Percentiles rank a stretch among this genome's conserved stretches.
These are phyloP conservation scores for Aspergillus hiratsukae DNA, from an alignment of 2,329 filamentous ascomycete species.

Conservation along the genomic window DNA sequence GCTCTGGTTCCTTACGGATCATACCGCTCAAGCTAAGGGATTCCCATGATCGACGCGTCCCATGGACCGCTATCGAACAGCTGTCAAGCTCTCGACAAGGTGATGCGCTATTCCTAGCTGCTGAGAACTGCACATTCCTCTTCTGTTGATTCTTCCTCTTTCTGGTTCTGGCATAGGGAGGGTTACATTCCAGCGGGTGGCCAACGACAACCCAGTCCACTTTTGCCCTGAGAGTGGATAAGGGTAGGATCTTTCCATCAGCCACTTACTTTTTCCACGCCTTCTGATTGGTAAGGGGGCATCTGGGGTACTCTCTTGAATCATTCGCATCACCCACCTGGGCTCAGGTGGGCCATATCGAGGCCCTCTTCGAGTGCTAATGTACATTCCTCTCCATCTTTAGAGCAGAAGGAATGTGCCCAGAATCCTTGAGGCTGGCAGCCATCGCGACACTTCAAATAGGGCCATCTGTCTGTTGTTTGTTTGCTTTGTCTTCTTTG, in stretches of 20 bases:
- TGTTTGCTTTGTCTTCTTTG: conserved; percentile 42
- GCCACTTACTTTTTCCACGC: conserved; percentile 11
- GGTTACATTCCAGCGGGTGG: conserved; percentile 36
- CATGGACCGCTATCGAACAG: neutral
- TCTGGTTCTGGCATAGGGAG: conserved; percentile 32
- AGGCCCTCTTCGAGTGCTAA: conserved; percentile 18
- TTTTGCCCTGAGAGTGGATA: conserved; percentile 13
- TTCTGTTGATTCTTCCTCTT: conserved; percentile 19
- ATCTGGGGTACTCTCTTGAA: conserved; percentile 11
- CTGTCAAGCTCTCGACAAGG: conserved; percentile 10
- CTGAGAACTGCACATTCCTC: conserved; percentile 20
- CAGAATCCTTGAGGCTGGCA: conserved; percentile 35
- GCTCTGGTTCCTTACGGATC: conserved; percentile 4
- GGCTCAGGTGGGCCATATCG: conserved; percentile 16
- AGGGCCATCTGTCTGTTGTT: conserved; percentile 36
- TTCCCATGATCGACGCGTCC: neutral
- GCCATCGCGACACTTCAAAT: conserved; percentile 33
- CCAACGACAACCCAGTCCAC: conserved; percentile 21
- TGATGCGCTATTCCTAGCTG: conserved; percentile 9
- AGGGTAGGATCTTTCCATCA: conserved; percentile 22
- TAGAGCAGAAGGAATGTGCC: conserved; percentile 32
- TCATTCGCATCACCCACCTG: conserved; percentile 19
- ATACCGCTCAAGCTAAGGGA: conserved; percentile 4
- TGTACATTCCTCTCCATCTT: conserved; percentile 33
- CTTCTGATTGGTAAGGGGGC: conserved; percentile 22